phyloP scores from a whole-genome alignment of 257 asterid species.

The Salvia splendens region DNA sequence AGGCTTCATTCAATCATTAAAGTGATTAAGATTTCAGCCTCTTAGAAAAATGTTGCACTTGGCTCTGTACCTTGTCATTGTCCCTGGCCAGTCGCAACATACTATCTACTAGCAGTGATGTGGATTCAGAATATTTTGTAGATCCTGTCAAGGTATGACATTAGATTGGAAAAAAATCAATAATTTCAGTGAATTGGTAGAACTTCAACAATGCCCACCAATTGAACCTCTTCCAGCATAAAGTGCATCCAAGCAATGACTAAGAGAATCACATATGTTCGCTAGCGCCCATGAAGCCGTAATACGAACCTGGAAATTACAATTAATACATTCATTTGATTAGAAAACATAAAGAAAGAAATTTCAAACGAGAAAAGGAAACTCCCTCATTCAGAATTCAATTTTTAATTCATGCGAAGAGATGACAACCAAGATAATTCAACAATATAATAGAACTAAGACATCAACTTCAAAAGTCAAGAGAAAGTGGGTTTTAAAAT shows the following conservation, averaged over 20 bases:
- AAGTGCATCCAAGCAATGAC: conserved; percentile 56
- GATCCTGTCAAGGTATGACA: conserved; percentile 47
- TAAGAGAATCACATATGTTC: conserved; percentile 84
- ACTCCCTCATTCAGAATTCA: conserved; percentile 20
- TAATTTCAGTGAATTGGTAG: conserved; percentile 28
- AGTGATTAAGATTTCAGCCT: conserved; percentile 6
- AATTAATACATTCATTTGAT: conserved; percentile 26
- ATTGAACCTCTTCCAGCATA: conserved; percentile 48
- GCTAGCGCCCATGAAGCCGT: conserved; percentile 98
- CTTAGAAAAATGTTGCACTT: background rate
- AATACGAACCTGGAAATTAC: conserved; percentile 79
- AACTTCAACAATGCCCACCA: conserved; percentile 38
- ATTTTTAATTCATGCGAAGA: conserved; percentile 11
- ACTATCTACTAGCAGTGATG: conserved; percentile 60
- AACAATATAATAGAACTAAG: background rate
- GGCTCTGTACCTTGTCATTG: conserved; percentile 78
- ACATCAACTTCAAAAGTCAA: background rate
- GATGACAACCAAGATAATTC: background rate
- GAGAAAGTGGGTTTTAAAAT: background rate
- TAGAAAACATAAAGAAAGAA: conserved; percentile 26
- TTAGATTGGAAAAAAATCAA: conserved; percentile 15
- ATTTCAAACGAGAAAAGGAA: conserved; percentile 5
- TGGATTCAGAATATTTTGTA: conserved; percentile 46
- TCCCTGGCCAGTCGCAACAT: conserved; percentile 75
- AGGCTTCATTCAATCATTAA: conserved; percentile 21